phyloP scores from a whole-genome alignment of 371 early-diverging fungal species.

The Mucor plumbeus region DNA sequence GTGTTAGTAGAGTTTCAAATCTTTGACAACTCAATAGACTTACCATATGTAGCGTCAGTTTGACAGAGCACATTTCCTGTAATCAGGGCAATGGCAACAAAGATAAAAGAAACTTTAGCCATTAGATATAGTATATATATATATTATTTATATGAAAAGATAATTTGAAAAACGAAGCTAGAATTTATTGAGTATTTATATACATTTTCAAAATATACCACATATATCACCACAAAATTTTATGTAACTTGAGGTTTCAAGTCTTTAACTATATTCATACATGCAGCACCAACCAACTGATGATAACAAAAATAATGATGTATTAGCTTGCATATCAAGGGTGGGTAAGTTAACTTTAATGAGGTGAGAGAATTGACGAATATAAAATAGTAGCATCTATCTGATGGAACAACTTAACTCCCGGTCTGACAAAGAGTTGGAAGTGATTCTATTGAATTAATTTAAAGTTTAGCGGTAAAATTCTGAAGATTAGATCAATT shows the following conservation, averaged over 20 bases:
- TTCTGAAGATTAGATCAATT: neutral
- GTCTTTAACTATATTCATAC: neutral
- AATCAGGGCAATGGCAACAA: constrained; percentile 32
- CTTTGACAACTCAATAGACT: neutral
- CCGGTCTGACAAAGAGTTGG: neutral
- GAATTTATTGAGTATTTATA: neutral
- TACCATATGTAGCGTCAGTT: constrained; percentile 29
- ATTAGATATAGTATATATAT: constrained; percentile 3
- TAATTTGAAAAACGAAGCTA: neutral
- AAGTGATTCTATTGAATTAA: neutral
- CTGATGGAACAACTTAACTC: neutral
- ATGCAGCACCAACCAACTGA: neutral
- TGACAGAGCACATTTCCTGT: constrained; percentile 20
- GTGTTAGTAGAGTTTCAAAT: neutral
- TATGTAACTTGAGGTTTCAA: neutral
- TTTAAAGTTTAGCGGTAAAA: neutral
- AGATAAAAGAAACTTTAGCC: constrained; percentile 29
- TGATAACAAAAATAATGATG: neutral
- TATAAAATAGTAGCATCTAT: neutral
- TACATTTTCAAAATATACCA: neutral
- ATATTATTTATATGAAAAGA: neutral
- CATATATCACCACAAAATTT: neutral
- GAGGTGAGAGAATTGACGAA: neutral
- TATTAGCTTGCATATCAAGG: constrained; percentile 1
- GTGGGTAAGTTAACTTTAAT: neutral